phyloP scores from a whole-genome alignment of 768 basidiomycete genomes.

The Neoboletus brunneissimus region DNA sequence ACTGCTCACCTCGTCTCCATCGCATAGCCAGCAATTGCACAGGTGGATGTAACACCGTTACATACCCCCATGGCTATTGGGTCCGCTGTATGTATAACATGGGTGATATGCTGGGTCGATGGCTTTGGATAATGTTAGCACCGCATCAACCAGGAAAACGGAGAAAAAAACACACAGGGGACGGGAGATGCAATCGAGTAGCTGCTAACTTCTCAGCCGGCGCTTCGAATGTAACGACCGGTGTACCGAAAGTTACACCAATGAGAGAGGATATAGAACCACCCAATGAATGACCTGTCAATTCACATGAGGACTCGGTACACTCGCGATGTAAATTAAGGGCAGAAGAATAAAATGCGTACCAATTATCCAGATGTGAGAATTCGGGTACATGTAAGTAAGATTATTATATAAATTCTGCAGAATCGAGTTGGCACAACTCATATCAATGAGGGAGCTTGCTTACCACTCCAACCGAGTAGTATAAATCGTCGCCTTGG shows the following conservation, averaged over 20 bases:
- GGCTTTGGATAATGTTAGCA: constrained; percentile 42
- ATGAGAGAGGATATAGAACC: constrained; percentile 82
- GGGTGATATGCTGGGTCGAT: constrained; percentile 71
- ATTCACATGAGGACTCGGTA: neutral
- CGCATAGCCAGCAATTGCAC: constrained; percentile 83
- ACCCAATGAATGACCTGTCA: constrained; percentile 72
- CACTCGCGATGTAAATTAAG: neutral
- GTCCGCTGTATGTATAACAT: constrained; percentile 92
- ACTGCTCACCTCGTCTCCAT: constrained; percentile 59
- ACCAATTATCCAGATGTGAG: constrained; percentile 88
- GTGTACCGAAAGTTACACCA: constrained; percentile 88
- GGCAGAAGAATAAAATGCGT: constrained; percentile 16
- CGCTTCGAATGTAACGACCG: constrained; percentile 88
- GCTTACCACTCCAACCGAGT: constrained; percentile 77
- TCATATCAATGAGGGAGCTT: neutral
- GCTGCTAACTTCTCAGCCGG: constrained; percentile 74
- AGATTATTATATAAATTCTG: constrained; percentile 94
- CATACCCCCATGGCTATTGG: constrained; percentile 88
- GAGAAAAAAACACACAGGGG: constrained; percentile 55
- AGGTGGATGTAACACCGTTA: constrained; percentile 71
- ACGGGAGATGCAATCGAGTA: constrained; percentile 78
- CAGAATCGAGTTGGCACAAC: neutral
- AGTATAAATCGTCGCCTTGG: constrained; percentile 81
- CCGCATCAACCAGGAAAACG: neutral
- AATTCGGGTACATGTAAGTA: constrained; percentile 82